Base-by-base conservation (phyloP, 169 alveolate genomes). In the Babesia ovis region DNA sequence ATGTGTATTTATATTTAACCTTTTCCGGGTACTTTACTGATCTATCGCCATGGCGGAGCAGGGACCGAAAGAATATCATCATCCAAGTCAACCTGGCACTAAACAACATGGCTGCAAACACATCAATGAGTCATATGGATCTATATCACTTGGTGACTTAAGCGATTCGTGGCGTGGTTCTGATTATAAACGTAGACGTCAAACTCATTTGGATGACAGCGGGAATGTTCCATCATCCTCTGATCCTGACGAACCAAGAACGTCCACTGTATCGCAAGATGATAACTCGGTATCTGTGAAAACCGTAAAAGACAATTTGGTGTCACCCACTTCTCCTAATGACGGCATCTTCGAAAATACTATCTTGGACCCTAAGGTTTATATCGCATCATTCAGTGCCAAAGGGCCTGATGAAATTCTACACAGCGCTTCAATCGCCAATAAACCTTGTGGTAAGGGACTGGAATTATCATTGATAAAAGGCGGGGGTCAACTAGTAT, bases 301-400 rank as follows among this genome's bases (percentile, higher is more conserved):
- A 39, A 9, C 46, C 14, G 46, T 39, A 39, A n/a, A n/a, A n/a
- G n/a, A n/a, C n/a, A n/a, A 39, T 14, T 39, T 39, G 14, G 8
- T 14, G 14, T 9, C 14, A 39, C 14, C 14, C 8, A 14, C n/a
- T 39, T 14, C 46, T 39, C 27, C 61, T 27, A 0, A 27, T 4
- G n/a, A 8, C 61, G 4, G 61, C 35, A 12, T 4, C 14, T 57
- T 57, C 29, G 67, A 31, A 57, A 57, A 57, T 48, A 57, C 67
- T 2, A 32, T 57, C 20, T 48, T 57, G 50, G 67, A 57, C 34
- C 67, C 67, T 6, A 57, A 57, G 1, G 50, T 57, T 4, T 9
- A 57, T 23, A 57, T 57, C 45, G 67, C 51, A 57, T 12, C 51
- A 5, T 2, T 54, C 2, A 12, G n/a, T 5, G 9, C 12, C 50